These are phyloP conservation scores for Candida coleopterorum DNA, from an alignment of 805 yeast species.

Conservation along the genomic window DNA sequence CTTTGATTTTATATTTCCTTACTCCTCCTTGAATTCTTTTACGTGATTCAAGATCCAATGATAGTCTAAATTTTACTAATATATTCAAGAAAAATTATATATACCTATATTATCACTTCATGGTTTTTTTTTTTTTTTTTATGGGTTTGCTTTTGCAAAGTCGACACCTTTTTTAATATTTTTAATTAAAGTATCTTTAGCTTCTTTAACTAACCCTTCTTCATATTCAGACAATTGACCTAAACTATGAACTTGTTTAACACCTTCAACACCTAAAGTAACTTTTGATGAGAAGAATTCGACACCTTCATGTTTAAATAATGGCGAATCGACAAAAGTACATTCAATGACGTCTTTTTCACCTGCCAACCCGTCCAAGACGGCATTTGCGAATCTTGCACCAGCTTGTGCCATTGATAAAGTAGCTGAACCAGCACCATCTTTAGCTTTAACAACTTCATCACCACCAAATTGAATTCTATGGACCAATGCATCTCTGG, in stretches of 20 bases:
- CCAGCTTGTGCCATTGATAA: conserved; percentile 93
- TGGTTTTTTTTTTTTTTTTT: no score
- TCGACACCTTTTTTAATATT: conserved; percentile 93
- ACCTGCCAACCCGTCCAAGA: conserved; percentile 60
- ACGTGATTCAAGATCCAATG: no score
- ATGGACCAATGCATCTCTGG: conserved; percentile 55
- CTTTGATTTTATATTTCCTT: no score
- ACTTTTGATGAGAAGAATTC: conserved; percentile 95
- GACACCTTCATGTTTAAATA: conserved; percentile 83
- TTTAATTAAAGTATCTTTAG: conserved; percentile 84
- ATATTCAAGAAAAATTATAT: no score
- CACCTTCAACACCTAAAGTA: conserved; percentile 90
- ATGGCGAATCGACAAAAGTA: conserved; percentile 74
- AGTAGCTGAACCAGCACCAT: conserved; percentile 93
- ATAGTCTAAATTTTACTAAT: no score
- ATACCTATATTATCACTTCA: no score
- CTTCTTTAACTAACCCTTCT: conserved; percentile 74
- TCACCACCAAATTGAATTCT: conserved; percentile 97
- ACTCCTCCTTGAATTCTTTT: no score
- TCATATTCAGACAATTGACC: conserved; percentile 74
- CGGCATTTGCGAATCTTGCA: conserved; percentile 65
- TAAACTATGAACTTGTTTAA: conserved; percentile 71
- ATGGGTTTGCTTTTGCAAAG: conserved; percentile 72
- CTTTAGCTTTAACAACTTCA: conserved; percentile 89
- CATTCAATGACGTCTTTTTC: conserved; percentile 63